Conservation (phyloP, 768 basidiomycete species). For the Serendipita sp. region DNA sequence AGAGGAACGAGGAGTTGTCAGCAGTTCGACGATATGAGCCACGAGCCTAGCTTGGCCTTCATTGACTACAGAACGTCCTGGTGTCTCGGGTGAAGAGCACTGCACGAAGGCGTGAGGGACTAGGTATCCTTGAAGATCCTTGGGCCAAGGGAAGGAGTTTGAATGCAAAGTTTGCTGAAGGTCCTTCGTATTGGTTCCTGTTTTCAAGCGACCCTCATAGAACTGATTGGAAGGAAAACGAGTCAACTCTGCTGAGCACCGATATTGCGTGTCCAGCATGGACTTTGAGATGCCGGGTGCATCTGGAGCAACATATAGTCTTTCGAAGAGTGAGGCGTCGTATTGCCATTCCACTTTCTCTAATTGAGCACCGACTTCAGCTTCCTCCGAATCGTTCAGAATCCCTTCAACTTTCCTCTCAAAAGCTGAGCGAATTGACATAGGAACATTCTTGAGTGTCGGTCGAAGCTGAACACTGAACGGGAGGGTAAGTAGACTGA, state of each 20-base stretch:
- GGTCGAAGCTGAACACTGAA: conserved; percentile 49
- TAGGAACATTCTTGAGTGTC: conserved; percentile 42
- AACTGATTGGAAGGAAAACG: conserved; percentile 47
- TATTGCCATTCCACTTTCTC: conserved; percentile 19
- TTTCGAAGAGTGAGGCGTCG: conserved; percentile 45
- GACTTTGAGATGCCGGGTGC: conserved; percentile 30
- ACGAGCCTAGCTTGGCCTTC: conserved; percentile 39
- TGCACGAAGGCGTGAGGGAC: conserved; percentile 43
- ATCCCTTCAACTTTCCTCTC: not conserved
- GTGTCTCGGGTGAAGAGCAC: conserved; percentile 40
- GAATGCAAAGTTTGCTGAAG: conserved; percentile 18
- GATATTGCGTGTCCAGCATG: conserved; percentile 47
- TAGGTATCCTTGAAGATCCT: conserved; percentile 14
- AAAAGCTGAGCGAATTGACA: conserved; percentile 20
- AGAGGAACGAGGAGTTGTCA: conserved; percentile 17
- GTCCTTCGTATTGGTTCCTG: conserved; percentile 20
- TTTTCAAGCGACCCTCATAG: conserved; percentile 37
- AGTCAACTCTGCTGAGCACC: conserved; percentile 41
- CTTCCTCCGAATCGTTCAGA: not conserved
- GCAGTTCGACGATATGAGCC: conserved; percentile 28
- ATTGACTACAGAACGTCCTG: conserved; percentile 47
- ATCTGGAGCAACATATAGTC: conserved; percentile 30
- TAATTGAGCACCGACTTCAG: not conserved
- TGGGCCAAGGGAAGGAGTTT: conserved; percentile 44
- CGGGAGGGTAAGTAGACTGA: not conserved